Base-by-base conservation (phyloP, 495 filamentous ascomycete genomes). In the Penicillium ucsense region DNA sequence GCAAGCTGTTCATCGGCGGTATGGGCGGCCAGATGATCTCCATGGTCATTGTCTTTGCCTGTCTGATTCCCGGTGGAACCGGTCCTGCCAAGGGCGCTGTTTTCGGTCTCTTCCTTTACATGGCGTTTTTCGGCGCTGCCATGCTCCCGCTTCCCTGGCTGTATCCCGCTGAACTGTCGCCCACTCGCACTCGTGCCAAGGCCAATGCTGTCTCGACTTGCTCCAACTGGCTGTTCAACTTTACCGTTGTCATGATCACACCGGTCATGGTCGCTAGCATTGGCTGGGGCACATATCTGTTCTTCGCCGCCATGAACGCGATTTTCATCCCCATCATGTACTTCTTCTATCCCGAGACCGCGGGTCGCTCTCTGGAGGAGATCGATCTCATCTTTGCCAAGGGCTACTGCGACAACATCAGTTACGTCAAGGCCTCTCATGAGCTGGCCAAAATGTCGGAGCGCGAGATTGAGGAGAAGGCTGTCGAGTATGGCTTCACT, bases 351-450 rank as follows among this genome's bases (percentile, higher is more conserved):
- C 84, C 85, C 5, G 85, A 88, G 68, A 88, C 83, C 1, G 76
- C 77, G 7, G 65, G 72, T 35, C 80, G 85, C 43, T 82, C 77
- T 36, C 73, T 90, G 12, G 86, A 90, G 56, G 85, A 89, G 57
- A 88, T 89, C 46, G 87, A 90, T 60, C 72, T 89, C 45, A 83
- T 86, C 62, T 87, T 88, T 49, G 82, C 84, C 54, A 89, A 91
- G 73, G 86, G 85, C 3, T 79, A 79, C 55, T 62, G 68, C 29
- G 87, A 91, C 64, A 81, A 85, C 3, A 89, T 86, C 5, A 79
- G 75, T 42, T 89, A 88, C 47, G 84, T 94, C 35, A 69, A 65
- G 47, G 88, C 85, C 0, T 72, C 83, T 9, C 64, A 81, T 50
- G 79, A 90, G 43, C 66, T 94, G 48, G 86, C 86, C 4, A 72